Evolutionary conservation across 768 basidiomycete genomes (phyloP), one percentile per base, ranked within the genome.

Genomic region (Amanita muscaria): DNA sequence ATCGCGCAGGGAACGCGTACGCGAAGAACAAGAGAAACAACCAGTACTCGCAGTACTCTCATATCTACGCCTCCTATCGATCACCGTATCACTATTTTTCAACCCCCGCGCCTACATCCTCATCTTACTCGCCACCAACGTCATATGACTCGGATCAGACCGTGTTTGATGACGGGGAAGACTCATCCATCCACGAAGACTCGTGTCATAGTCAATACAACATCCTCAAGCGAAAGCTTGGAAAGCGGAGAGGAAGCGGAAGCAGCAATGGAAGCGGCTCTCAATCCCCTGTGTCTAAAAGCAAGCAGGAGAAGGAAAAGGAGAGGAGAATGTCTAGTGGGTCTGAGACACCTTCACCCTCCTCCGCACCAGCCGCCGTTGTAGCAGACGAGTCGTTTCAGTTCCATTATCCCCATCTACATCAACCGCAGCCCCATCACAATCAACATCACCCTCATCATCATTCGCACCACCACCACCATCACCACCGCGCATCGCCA

Each of bases 151-250:
- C 56, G 0, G 56, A 56, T 8, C 51, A 56, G 44, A 54, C 55
- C 16, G 51, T 55, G n/a, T 51, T 56, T 22, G 61, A 63, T 35
- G 61, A 65, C 15, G 60, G 63, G 10, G 56, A 58, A 9, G 51
- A 51, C 29, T 57, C 57, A 40, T 51, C 40, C 38, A 41, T 56
- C 14, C 55, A 52, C 7, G 61, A 62, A 19, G 54, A 53, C 19
- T 60, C 50, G 46, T n/a, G n/a, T n/a, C 57, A 61, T 37, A 44
- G 46, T 45, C 44, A 36, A 4, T 12, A 37, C 44, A 38, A 38
- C 44, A 10, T 50, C 45, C 50, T 55, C 38, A 51, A 51, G 48
- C 54, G 56, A 39, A 46, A 50, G 35, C 21, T 42, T 22, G 29
- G 44, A 2, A 46, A 51, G 39, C 48, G 43, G 2, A 45, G 53